Conservation (phyloP, 305 asterid genomes). For the Plantago rigida region DNA sequence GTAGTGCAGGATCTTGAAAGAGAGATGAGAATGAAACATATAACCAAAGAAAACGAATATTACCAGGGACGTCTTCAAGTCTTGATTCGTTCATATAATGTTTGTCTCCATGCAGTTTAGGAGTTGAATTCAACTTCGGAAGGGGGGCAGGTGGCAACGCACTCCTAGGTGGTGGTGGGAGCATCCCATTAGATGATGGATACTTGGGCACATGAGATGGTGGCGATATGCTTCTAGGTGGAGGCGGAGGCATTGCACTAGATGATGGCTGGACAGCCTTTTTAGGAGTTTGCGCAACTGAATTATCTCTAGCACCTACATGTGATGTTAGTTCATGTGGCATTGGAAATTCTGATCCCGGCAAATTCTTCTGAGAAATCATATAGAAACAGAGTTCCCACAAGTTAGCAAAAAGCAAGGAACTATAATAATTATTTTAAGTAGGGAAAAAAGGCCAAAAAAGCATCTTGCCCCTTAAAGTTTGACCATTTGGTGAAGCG, state of each 20-base stretch:
- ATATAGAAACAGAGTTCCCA: constrained; percentile 36
- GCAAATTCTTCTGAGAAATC: constrained; percentile 52
- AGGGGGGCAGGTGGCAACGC: constrained; percentile 36
- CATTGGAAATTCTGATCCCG: constrained; percentile 61
- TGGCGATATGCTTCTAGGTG: constrained; percentile 33
- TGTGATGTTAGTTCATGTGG: constrained; percentile 60
- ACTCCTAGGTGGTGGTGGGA: constrained; percentile 41
- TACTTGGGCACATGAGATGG: constrained; percentile 50
- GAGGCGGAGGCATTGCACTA: constrained; percentile 40
- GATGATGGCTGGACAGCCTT: constrained; percentile 38
- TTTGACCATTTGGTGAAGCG: too few relatives aligned
- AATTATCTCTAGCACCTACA: constrained; percentile 46
- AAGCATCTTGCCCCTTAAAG: too few relatives aligned
- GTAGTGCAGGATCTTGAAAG: not conserved
- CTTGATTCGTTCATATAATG: constrained; percentile 29
- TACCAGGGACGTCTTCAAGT: constrained; percentile 64
- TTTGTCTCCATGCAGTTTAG: constrained; percentile 30
- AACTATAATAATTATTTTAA: constrained; percentile 5
- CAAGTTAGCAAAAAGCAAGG: constrained; percentile 31
- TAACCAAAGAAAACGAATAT: not conserved
- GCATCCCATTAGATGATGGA: constrained; percentile 38
- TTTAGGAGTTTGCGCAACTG: constrained; percentile 31
- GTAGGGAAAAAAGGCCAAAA: too few relatives aligned
- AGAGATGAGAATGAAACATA: not conserved
- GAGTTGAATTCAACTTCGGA: constrained; percentile 38